Percentiles rank a stretch among this genome's conserved stretches.
Evolutionary conservation across 441 rosid species (phyloP).

Genomic region (Gossypium trilobum): DNA sequence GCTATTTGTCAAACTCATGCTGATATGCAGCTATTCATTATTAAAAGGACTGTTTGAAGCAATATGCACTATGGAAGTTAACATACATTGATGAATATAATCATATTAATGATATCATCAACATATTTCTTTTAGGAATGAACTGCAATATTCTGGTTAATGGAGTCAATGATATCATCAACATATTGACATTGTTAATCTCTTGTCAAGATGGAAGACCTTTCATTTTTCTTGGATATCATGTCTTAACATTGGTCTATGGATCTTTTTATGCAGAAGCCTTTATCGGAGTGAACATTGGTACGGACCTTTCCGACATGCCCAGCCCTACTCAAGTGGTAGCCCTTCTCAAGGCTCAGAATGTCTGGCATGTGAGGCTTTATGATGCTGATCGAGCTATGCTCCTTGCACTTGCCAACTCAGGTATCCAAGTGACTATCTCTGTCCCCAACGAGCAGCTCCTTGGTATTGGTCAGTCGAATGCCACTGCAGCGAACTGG

Average conservation of each 20-base stretch:
- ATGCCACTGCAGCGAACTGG: slow-evolving; percentile 96
- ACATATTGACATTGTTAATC: background rate
- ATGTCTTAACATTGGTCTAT: slow-evolving; percentile 1
- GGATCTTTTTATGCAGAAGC: slow-evolving; percentile 42
- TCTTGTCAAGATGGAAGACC: slow-evolving; percentile 6
- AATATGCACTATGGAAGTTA: background rate
- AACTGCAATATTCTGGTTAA: background rate
- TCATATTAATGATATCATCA: background rate
- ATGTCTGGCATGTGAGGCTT: slow-evolving; percentile 62
- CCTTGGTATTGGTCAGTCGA: slow-evolving; percentile 89
- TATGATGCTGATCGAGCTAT: slow-evolving; percentile 69
- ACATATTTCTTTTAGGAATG: background rate
- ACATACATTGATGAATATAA: background rate
- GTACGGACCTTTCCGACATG: slow-evolving; percentile 74
- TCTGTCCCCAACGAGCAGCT: slow-evolving; percentile 84
- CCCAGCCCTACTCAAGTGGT: slow-evolving; percentile 78
- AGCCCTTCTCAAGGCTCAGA: slow-evolving; percentile 75
- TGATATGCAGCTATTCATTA: background rate
- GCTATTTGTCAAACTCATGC: background rate
- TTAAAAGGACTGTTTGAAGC: background rate
- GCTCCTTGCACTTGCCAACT: slow-evolving; percentile 74
- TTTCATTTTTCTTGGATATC: background rate
- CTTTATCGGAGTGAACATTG: slow-evolving; percentile 78
- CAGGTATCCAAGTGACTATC: slow-evolving; percentile 65
- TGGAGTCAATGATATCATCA: background rate